A percentile compares a stretch with the other conserved stretches of the same genome.
Evolutionary conservation across 208 protist genomes (phyloP).

Genomic region (Leishmania tropica): DNA sequence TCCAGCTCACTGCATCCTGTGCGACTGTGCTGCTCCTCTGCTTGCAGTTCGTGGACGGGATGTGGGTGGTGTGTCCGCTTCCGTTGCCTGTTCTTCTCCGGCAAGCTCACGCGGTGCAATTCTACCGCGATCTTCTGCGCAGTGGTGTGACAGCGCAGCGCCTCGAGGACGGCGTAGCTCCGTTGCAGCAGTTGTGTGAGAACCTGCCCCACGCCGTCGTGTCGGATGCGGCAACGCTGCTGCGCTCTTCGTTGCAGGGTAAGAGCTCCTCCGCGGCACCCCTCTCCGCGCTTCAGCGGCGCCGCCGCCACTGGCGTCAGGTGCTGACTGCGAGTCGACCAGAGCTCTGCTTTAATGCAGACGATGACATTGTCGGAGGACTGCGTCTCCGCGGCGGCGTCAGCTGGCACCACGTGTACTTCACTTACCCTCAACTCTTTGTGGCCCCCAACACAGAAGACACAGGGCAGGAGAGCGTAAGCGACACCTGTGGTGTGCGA

Average conservation of each 20-base stretch:
- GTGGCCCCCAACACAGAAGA: not conserved
- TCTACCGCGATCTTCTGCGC: constrained; percentile 18
- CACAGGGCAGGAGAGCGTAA: not conserved
- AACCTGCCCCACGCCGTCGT: constrained; percentile 24
- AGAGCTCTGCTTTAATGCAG: constrained; percentile 38
- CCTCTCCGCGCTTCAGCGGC: constrained; percentile 12
- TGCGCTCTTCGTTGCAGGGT: not conserved
- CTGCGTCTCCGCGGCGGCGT: constrained; percentile 47
- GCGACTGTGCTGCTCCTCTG: constrained; percentile 17
- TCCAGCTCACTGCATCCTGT: constrained; percentile 17
- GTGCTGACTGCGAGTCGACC: constrained; percentile 2
- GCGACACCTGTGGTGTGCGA: not conserved
- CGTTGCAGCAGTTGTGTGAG: constrained; percentile 37
- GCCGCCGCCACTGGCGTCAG: constrained; percentile 23
- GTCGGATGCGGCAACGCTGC: constrained; percentile 8
- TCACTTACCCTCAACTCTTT: constrained; percentile 67
- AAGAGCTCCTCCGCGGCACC: too few relatives aligned
- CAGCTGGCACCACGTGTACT: constrained; percentile 56
- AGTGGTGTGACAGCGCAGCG: constrained; percentile 13
- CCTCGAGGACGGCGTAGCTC: constrained; percentile 21
- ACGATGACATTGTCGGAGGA: constrained; percentile 48
- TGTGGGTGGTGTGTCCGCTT: not conserved
- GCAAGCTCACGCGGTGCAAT: constrained; percentile 7
- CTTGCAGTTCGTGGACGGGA: not conserved
- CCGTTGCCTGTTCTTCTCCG: constrained; percentile 6